Evolutionary conservation across 2,329 filamentous ascomycete genomes (phyloP), one percentile per base, ranked within the genome.

Genomic region (Aspergillus texensis): DNA sequence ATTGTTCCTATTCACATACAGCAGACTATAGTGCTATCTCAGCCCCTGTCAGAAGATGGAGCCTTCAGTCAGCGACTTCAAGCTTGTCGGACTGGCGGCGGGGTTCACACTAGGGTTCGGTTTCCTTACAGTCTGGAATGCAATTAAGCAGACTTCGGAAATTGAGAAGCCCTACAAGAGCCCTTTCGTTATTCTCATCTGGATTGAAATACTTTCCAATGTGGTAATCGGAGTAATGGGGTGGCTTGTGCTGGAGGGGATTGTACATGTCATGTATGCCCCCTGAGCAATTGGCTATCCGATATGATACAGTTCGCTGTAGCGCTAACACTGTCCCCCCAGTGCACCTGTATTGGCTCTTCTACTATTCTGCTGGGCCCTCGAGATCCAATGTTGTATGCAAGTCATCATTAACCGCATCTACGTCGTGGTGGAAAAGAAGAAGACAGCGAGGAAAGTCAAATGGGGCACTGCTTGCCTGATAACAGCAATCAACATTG

Each of bases 101-200:
- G 50, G 50, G 1, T 53, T 53, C n/a, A 32, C 50, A 30, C 30
- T 53, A 8, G 50, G 50, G 11, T 53, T 53, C 5, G 50, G 50
- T 12, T 53, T 53, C 19, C 50, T 53, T 6, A 53, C 50, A 12
- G 50, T 53, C 50, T 53, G 50, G 50, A 53, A 53, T 32, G 50
- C 50, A 26, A 53, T 53, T 3, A 53, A 53, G 11, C 50, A 53
- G 30, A 53, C 50, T n/a, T 19, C 30, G 3, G 50, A 9, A 32
- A 34, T 53, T 24, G 50, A 53, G 28, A 53, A 53, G 30, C 26
- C 50, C 16, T 53, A 34, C 16, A 53, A 34, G 30, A 53, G 50
- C 50, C 28, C 28, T 12, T 53, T 32, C 26, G 30, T 53, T 6
- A 53, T 53, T 21, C 30, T 53, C 6, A 32, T 53, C 28, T 53